phyloP scores from a whole-genome alignment of 306 rosid genomes.

The Vigna mungo region DNA sequence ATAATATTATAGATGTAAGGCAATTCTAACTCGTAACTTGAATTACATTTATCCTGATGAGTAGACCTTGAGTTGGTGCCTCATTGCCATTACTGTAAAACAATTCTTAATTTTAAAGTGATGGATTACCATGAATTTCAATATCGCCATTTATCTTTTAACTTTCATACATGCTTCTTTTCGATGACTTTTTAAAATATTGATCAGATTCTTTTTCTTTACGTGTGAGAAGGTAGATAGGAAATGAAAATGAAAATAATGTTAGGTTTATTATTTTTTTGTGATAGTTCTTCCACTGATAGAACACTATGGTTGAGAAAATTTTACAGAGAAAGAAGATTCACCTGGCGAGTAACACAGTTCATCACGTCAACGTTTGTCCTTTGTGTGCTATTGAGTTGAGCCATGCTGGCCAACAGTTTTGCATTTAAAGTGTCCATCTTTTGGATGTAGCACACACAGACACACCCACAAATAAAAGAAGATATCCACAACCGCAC shows the following conservation, averaged over 20 bases:
- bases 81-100: not conserved
- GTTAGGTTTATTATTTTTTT: no score
- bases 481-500: conserved; percentile 41
- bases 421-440: not conserved
- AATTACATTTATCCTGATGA: not conserved
- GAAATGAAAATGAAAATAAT: not conserved
- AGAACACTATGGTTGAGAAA: not conserved
- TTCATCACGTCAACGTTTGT: conserved; percentile 36
- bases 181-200: no score
- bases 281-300: no score
- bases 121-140: not conserved
- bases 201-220: not conserved
- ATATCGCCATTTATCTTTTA: not conserved
- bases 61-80: conserved; percentile 22
- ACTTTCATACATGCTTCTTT: not conserved
- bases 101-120: not conserved
- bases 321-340: not conserved
- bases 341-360: conserved; percentile 17
- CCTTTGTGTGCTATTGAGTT: conserved; percentile 29
- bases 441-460: conserved; percentile 50
- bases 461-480: conserved; percentile 37
- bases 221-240: not conserved
- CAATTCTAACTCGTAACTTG: not conserved
- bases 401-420: conserved; percentile 38
- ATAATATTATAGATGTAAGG: conserved; percentile 6